Base-by-base conservation (phyloP, 495 filamentous ascomycete genomes). In the Hyaloscypha bicolor region DNA sequence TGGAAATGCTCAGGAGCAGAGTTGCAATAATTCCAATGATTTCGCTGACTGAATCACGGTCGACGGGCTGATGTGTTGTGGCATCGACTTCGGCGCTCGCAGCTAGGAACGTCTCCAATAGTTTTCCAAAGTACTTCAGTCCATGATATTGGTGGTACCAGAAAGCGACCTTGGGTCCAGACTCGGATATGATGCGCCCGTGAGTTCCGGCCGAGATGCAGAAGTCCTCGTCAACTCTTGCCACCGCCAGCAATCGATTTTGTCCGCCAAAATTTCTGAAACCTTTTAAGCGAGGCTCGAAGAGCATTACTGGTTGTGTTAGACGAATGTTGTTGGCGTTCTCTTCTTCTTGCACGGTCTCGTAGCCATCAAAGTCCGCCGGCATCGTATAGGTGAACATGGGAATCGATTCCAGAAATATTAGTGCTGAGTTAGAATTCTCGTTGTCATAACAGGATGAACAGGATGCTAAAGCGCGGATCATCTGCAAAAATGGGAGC, bases 261-360 rank as follows among this genome's bases (percentile, higher is more conserved):
- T 62, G 63, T 8, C 48, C 30, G 31, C 9, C 51, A 6, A 42
- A 4, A 0, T 33, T 30, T 32, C 32, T 37, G n/a, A 76, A 4
- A 57, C 11, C 30, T 42, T 67, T 75, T 52, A 22, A 72, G 58
- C 45, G 77, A 35, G 32, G 76, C 74, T 71, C 91, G 84, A 32
- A 93, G 75, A 55, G 82, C 77, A 42, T 90, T 73, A 71, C 84
- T 80, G 42, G 72, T 68, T 66, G 75, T 0, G 72, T 77, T 3
- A 93, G 78, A 53, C 79, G 73, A 66, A 93, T 85, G 12, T 77
- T 83, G 69, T 93, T 92, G 39, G 84, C 85, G 71, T 95, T 92
- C 56, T 96, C 93, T 69, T 97, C 93, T 73, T 97, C 93, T 48
- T 87, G 86, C 32, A 90, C 86, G 4, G 90, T 87, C 64, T 88